Percentiles rank a stretch among this genome's conserved stretches.
Conservation (phyloP, 768 basidiomycete species). For the Termitomyces sp. region DNA sequence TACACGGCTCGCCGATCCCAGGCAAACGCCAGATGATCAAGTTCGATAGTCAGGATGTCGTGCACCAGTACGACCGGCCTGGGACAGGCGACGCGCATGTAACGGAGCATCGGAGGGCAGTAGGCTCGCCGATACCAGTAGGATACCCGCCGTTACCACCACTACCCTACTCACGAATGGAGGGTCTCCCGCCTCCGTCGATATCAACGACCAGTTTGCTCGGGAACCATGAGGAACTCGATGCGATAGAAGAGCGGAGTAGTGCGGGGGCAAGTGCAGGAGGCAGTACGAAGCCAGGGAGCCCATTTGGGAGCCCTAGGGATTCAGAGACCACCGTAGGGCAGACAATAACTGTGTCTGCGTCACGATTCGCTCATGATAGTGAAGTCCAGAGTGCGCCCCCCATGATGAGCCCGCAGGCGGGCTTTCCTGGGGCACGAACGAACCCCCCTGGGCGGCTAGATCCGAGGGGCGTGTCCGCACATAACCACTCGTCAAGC, state of each 20-base stretch:
- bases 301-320: conserved; percentile 6
- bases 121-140: conserved; percentile 28
- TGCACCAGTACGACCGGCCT: conserved; percentile 70
- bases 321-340: conserved; percentile 9
- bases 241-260: conserved; percentile 8
- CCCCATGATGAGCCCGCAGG: conserved; percentile 36
- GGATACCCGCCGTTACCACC: conserved; percentile 37
- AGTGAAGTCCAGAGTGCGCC: conserved; percentile 45
- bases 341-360: conserved; percentile 34
- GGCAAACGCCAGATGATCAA: conserved; percentile 66
- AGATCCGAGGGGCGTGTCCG: conserved; percentile 39
- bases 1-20: conserved; percentile 30
- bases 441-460: conserved; percentile 24
- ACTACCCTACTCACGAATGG: conserved; percentile 20
- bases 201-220: conserved; percentile 25
- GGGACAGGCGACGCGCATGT: conserved; percentile 46
- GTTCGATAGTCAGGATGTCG: conserved; percentile 70
- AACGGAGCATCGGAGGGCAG: conserved; percentile 44
- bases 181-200: conserved; percentile 14
- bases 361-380: conserved; percentile 27
- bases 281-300: conserved; percentile 14
- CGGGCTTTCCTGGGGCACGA: conserved; percentile 23
- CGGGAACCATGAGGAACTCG: conserved; percentile 24
- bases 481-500: conserved; percentile 20
- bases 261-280: conserved; percentile 16